These are phyloP conservation scores for Leccinum arenicola DNA, from an alignment of 768 basidiomycete species.

Conservation along the genomic window DNA sequence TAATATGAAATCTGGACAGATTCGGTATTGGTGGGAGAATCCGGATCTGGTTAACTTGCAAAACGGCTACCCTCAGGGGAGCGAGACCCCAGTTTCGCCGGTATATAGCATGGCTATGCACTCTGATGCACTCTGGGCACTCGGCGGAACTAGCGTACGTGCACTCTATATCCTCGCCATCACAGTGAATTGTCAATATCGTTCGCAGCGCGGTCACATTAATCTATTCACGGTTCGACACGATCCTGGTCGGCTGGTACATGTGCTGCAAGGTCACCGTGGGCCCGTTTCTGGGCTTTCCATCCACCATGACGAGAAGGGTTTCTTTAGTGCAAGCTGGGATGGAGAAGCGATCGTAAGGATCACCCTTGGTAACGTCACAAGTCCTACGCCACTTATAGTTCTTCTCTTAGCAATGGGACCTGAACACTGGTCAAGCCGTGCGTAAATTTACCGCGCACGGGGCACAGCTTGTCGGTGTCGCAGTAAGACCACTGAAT, in stretches of 20 bases:
- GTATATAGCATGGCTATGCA: slow-evolving; percentile 92
- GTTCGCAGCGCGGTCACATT: slow-evolving; percentile 75
- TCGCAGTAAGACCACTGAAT: slow-evolving; percentile 70
- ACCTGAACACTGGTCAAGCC: slow-evolving; percentile 85
- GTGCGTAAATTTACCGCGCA: slow-evolving; percentile 79
- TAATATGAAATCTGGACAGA: slow-evolving; percentile 84
- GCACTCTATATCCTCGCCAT: slow-evolving; percentile 13
- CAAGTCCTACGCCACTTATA: slow-evolving; percentile 5
- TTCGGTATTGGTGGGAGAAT: slow-evolving; percentile 92
- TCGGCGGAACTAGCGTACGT: slow-evolving; percentile 84
- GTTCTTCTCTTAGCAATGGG: slow-evolving; percentile 78
- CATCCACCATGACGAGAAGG: slow-evolving; percentile 77
- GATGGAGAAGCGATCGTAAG: slow-evolving; percentile 85
- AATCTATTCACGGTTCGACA: slow-evolving; percentile 93
- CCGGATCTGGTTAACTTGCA: slow-evolving; percentile 24
- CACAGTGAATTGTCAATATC: slow-evolving; percentile 19
- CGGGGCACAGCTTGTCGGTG: slow-evolving; percentile 77
- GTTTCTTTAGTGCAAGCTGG: slow-evolving; percentile 91
- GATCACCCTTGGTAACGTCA: slow-evolving; percentile 13
- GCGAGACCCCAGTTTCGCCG: slow-evolving; percentile 57
- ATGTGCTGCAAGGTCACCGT: slow-evolving; percentile 64
- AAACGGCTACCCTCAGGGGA: slow-evolving; percentile 36
- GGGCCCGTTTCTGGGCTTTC: slow-evolving; percentile 84
- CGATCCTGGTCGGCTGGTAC: slow-evolving; percentile 76
- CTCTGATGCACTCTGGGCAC: slow-evolving; percentile 88